Conservation (phyloP, 768 basidiomycete species). For the Serendipita sp. region DNA sequence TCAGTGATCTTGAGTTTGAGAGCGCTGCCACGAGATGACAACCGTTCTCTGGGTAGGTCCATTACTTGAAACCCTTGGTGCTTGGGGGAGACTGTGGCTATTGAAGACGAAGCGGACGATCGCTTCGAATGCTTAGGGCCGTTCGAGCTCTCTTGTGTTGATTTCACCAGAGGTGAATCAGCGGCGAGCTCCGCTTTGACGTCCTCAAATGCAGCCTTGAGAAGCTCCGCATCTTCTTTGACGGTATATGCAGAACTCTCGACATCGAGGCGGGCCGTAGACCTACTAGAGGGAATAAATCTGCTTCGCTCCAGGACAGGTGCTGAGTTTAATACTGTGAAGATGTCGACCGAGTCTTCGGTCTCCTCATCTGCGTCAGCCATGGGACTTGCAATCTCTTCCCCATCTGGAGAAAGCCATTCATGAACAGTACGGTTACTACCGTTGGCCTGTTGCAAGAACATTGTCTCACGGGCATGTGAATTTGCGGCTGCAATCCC, state of each 20-base stretch:
- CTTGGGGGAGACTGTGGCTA: conserved; percentile 13
- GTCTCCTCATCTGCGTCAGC: neutral
- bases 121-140: neutral
- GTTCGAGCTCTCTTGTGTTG: neutral
- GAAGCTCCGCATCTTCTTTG: conserved; percentile 32
- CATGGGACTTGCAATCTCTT: neutral
- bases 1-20: conserved; percentile 51
- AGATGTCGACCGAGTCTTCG: neutral
- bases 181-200: conserved; percentile 75
- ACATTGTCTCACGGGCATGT: conserved; percentile 54
- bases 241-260: conserved; percentile 9
- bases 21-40: conserved; percentile 20
- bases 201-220: conserved; percentile 70
- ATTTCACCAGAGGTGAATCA: neutral
- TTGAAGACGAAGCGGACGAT: neutral
- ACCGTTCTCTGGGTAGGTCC: neutral
- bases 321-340: neutral
- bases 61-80: conserved; percentile 12
- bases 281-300: neutral
- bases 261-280: conserved; percentile 6
- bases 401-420: neutral
- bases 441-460: conserved; percentile 15
- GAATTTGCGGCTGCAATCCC: conserved; percentile 78
- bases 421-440: neutral
- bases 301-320: neutral